Evolutionary conservation across 352 stramenopile genomes (phyloP).

Genomic region (Blastocystis sp.): DNA sequence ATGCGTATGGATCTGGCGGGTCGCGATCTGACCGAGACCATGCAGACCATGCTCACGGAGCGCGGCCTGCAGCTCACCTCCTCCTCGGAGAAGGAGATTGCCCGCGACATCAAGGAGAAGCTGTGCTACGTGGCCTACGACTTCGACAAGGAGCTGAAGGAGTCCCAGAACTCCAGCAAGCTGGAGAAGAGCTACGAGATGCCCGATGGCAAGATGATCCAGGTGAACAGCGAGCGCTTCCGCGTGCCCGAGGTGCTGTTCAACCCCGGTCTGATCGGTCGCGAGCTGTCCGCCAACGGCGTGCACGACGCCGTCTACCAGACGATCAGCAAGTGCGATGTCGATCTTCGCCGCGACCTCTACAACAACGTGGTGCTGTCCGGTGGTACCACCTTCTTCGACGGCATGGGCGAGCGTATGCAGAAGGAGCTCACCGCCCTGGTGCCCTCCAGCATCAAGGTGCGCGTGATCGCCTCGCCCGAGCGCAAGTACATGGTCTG

Average conservation of each 20-base stretch:
- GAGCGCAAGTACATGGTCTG: conserved; percentile 91
- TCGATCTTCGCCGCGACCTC: conserved; percentile 83
- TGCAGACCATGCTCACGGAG: conserved; percentile 78
- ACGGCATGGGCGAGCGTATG: conserved; percentile 89
- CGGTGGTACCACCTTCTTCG: conserved; percentile 86
- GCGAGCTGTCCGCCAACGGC: conserved; percentile 76
- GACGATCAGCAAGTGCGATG: conserved; percentile 84
- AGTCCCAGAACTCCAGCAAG: conserved; percentile 74
- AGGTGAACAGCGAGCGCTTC: conserved; percentile 82
- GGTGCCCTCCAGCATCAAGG: conserved; percentile 85
- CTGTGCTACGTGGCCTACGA: conserved; percentile 87
- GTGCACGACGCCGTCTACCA: conserved; percentile 82
- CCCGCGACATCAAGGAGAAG: conserved; percentile 91
- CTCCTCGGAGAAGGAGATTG: conserved; percentile 79
- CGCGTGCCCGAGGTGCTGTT: conserved; percentile 85
- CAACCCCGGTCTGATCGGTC: conserved; percentile 75
- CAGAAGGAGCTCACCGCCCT: conserved; percentile 87
- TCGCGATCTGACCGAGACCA: conserved; percentile 83
- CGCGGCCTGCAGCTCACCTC: conserved; percentile 79
- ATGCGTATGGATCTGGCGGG: conserved; percentile 87
- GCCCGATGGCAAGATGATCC: conserved; percentile 79
- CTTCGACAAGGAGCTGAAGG: conserved; percentile 80
- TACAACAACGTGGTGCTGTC: conserved; percentile 83
- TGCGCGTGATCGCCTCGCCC: conserved; percentile 90
- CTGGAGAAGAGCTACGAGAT: conserved; percentile 79